Evolutionary conservation across 2,329 filamentous ascomycete genomes (phyloP), one percentile per base, ranked within the genome.

Genomic region (Xylaria sp.): DNA sequence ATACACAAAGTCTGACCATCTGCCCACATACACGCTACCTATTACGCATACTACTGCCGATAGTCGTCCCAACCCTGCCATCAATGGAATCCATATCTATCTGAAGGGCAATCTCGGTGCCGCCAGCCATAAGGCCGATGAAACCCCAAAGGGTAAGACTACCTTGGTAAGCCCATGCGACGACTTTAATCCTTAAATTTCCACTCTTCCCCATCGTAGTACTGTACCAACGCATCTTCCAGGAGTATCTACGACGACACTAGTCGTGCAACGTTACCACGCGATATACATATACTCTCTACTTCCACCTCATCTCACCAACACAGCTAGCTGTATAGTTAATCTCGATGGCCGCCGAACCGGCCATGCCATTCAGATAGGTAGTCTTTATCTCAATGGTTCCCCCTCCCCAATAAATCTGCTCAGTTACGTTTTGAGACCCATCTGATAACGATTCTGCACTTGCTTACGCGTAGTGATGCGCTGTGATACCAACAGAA

Each of bases 201-300:
- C n/a, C 42, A 3, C 50, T 55, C 39, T 21, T 53, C 45, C 62
- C 60, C 56, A 60, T 63, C 50, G 39, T 56, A 11, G 45, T 24
- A 55, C 51, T 36, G 45, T 24, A 55, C 51, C 47, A 27, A 65
- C 57, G 51, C 58, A 34, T 68, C 45, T 58, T 50, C 30, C 11
- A 30, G 12, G 53, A 17, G 56, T 7, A 51, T 17, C 50, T 67
- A 32, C 48, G 51, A 61, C 39, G 45, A 62, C 48, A 48, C 45
- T 27, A 58, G 62, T 17, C 60, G 27, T 67, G 67, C 67, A 69
- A 69, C 67, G 67, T 69, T 69, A 69, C 67, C 24, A 42, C 14
- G 7, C n/a, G 19, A 55, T 30, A 19, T 48, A 55, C 19, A 19
- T 48, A 62, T 62, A 14, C 45, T n/a, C 34, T 45, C 36, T 19